Conservation (phyloP, 148 eudicot genomes). For the Chenopodium suecicum region DNA sequence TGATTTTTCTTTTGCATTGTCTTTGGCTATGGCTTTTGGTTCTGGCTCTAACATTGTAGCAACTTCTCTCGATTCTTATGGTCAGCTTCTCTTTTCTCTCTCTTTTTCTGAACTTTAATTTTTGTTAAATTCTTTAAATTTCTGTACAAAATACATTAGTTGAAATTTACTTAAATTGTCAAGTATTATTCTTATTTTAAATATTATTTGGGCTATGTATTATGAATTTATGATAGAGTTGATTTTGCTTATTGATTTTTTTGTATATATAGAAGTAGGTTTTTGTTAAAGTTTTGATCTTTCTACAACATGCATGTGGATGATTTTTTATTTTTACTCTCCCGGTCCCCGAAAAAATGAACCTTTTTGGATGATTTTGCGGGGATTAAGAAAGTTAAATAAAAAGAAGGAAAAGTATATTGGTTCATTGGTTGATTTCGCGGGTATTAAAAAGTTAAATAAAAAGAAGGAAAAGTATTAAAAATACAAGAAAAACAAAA, state of each 20-base stretch:
- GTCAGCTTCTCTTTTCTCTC: background rate
- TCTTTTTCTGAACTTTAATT: background rate
- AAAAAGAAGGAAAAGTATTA: too few species aligned
- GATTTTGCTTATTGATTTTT: too few species aligned
- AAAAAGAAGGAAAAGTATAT: too few species aligned
- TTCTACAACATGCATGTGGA: background rate
- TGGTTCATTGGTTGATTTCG: too few species aligned
- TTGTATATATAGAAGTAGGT: too few species aligned
- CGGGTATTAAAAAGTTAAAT: too few species aligned
- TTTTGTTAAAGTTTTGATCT: slow-evolving; percentile 3
- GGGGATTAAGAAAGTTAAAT: too few species aligned
- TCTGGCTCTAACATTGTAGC: slow-evolving; percentile 27
- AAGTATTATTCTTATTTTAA: background rate
- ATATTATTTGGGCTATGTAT: background rate
- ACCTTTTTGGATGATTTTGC: too few species aligned
- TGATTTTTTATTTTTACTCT: too few species aligned
- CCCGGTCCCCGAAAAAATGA: too few species aligned
- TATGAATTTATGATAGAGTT: too few species aligned
- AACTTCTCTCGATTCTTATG: slow-evolving; percentile 32
- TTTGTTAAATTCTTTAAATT: background rate
- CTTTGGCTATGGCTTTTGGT: slow-evolving; percentile 25
- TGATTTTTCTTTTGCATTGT: slow-evolving; percentile 30
- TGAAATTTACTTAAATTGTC: background rate
- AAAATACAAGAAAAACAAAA: too few species aligned
- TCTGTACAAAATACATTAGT: background rate